Conservation (phyloP, 2,329 filamentous ascomycete species). For the Calonectria henricotiae region DNA sequence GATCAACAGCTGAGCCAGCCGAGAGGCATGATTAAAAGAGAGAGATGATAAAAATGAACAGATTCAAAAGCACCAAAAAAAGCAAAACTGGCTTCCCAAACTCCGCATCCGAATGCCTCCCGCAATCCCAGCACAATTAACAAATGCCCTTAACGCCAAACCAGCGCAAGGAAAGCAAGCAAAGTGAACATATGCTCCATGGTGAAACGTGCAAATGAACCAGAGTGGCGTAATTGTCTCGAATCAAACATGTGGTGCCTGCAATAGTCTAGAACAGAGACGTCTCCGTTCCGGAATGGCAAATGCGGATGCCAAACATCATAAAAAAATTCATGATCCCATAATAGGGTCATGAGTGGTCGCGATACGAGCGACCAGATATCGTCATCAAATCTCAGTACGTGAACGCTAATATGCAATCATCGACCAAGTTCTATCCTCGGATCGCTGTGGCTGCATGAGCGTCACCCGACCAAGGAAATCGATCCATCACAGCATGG, state of each 20-base stretch:
- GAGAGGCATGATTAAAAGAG: slow-evolving; percentile 42
- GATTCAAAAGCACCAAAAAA: slow-evolving; percentile 37
- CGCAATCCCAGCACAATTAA: slow-evolving; percentile 46
- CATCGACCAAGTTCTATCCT: slow-evolving; percentile 54
- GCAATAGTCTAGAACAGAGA: slow-evolving; percentile 32
- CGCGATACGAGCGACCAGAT: slow-evolving; percentile 3
- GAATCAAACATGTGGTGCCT: slow-evolving; percentile 44
- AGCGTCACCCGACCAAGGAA: slow-evolving; percentile 66
- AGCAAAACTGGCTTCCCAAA: slow-evolving; percentile 45
- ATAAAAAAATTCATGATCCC: slow-evolving; percentile 30
- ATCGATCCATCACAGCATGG: slow-evolving; percentile 61
- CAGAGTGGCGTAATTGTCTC: slow-evolving; percentile 43
- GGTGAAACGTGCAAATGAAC: slow-evolving; percentile 33
- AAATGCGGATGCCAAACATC: slow-evolving; percentile 18
- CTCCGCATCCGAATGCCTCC: slow-evolving; percentile 48
- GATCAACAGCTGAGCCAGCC: slow-evolving; percentile 50
- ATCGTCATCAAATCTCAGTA: slow-evolving; percentile 35
- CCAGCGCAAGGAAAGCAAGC: slow-evolving; percentile 41
- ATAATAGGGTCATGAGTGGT: slow-evolving; percentile 9
- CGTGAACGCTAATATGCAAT: slow-evolving; percentile 40
- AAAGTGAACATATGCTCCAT: slow-evolving; percentile 40
- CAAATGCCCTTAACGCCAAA: slow-evolving; percentile 50
- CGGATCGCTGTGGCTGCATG: slow-evolving; percentile 68
- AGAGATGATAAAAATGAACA: slow-evolving; percentile 46
- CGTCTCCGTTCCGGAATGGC: slow-evolving; percentile 13